These are phyloP conservation scores for Penicillium sp. DNA, from an alignment of 2,329 filamentous ascomycete species.

Conservation along the genomic window DNA sequence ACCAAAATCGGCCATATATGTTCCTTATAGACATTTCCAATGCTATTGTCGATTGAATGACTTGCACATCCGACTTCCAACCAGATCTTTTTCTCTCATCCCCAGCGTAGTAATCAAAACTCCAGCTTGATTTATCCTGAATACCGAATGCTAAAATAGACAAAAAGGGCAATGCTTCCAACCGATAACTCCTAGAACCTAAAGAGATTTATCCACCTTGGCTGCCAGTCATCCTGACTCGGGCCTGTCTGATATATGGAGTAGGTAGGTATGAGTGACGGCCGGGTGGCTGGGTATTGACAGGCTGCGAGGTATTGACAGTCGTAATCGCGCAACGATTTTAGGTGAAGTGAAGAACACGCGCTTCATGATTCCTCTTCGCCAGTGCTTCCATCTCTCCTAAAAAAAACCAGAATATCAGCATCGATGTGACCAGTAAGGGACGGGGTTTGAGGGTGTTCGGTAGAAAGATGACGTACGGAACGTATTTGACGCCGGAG, in stretches of 20 bases:
- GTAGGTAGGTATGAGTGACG: slow-evolving; percentile 5
- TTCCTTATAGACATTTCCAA: slow-evolving; percentile 21
- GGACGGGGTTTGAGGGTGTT: no score
- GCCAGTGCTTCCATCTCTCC: slow-evolving; percentile 51
- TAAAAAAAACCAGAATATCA: slow-evolving; percentile 22
- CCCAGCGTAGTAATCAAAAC: slow-evolving; percentile 9
- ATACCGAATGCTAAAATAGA: slow-evolving; percentile 18
- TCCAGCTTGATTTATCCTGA: slow-evolving; percentile 13
- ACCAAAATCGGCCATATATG: slow-evolving; percentile 20
- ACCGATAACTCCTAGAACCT: slow-evolving; percentile 25
- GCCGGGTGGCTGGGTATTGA: slow-evolving; percentile 2
- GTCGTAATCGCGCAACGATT: background rate
- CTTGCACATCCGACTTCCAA: no score
- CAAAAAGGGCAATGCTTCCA: slow-evolving; percentile 25
- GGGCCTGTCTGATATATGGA: background rate
- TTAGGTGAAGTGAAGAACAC: background rate
- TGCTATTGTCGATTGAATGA: slow-evolving; percentile 15
- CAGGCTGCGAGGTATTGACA: slow-evolving; percentile 5
- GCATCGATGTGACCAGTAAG: background rate
- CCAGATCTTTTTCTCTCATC: slow-evolving; percentile 4
- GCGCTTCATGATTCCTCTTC: slow-evolving; percentile 47
- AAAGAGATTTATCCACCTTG: slow-evolving; percentile 6
- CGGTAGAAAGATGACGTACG: slow-evolving; percentile 44
- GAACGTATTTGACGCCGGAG: slow-evolving; percentile 65
- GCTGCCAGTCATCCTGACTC: slow-evolving; percentile 1